Evolutionary conservation across 78 protist genomes (phyloP), one percentile per base, ranked within the genome.

Genomic region (Tieghemostelium lacteum): DNA sequence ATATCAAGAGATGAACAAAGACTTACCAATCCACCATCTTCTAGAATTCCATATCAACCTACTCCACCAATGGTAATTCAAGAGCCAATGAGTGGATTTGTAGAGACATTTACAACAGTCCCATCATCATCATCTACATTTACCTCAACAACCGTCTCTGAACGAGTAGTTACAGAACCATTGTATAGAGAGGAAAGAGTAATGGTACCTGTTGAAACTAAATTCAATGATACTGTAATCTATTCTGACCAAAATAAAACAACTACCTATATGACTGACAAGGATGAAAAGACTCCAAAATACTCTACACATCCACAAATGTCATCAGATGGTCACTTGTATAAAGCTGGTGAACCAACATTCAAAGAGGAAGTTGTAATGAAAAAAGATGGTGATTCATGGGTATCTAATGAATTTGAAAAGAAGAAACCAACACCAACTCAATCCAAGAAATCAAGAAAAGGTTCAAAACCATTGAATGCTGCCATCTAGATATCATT

Each of bases 361-460:
- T 70, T 29, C 39, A 26, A 34, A 17, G 24, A 70, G 49, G 76
- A 70, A 70, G 49, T 10, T 0, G 37, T 70, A 26, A n/a, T 54
- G 3, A 26, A 70, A 31, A 31, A 49, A 49, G 76, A 62, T 26
- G 76, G 76, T 50, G 49, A 50, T 29, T 49, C 76, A 29, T 70
- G 76, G 76, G 49, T 52, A 10, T n/a, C n/a, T n/a, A 70, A 50
- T 70, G 76, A 70, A 31, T 66, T 45, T 45, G 52, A 45, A 45
- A n/a, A 16, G 24, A 57, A 57, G 17, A 57, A 57, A 57, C n/a
- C n/a, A n/a, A n/a, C n/a, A n/a, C n/a, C n/a, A n/a, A n/a, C n/a
- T n/a, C n/a, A n/a, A n/a, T n/a, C n/a, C n/a, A n/a, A n/a, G n/a
- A n/a, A n/a, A n/a, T n/a, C n/a, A n/a, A n/a, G n/a, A n/a, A n/a